Evolutionary conservation across 192 early-diverging fungal genomes (phyloP).

Genomic region (Jimgerdemannia lactiflua): DNA sequence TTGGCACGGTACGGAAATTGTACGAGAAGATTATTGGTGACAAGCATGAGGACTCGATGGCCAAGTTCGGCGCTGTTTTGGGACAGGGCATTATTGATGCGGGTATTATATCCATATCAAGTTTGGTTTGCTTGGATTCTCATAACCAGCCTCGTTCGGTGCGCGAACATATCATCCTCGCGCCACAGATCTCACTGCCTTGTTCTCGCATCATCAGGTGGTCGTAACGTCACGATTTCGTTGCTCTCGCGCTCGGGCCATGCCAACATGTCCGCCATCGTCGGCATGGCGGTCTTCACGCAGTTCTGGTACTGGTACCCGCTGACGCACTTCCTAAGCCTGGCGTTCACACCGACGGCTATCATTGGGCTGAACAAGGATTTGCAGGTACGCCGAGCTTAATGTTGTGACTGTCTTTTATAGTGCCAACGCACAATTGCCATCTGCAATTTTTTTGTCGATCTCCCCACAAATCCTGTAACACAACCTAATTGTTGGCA

Average conservation of each 20-base stretch:
- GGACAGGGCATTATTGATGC: slow-evolving; percentile 99
- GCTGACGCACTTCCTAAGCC: slow-evolving; percentile 89
- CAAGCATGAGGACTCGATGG: slow-evolving; percentile 90
- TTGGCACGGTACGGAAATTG: slow-evolving; percentile 80
- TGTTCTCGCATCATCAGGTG: slow-evolving; percentile 42
- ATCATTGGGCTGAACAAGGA: slow-evolving; percentile 93
- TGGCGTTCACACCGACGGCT: slow-evolving; percentile 94
- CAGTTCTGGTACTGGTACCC: slow-evolving; percentile 99
- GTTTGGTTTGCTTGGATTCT: background rate
- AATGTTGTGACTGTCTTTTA: background rate
- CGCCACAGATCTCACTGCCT: too few species aligned
- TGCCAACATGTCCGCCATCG: slow-evolving; percentile 91
- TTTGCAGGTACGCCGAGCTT: slow-evolving; percentile 46
- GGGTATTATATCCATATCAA: slow-evolving; percentile 36
- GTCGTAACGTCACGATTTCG: slow-evolving; percentile 96
- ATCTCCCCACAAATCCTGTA: too few species aligned
- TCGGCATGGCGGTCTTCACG: slow-evolving; percentile 98
- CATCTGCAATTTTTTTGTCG: too few species aligned
- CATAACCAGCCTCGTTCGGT: too few species aligned
- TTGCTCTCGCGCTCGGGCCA: slow-evolving; percentile 85
- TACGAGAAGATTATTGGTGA: slow-evolving; percentile 87
- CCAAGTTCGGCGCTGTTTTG: slow-evolving; percentile 94
- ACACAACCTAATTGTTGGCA: slow-evolving; percentile 7
- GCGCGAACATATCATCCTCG: too few species aligned
- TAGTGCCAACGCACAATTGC: too few species aligned